Evolutionary conservation across 2,329 filamentous ascomycete species (phyloP).

Genomic region (Verticillium alfalfae): DNA sequence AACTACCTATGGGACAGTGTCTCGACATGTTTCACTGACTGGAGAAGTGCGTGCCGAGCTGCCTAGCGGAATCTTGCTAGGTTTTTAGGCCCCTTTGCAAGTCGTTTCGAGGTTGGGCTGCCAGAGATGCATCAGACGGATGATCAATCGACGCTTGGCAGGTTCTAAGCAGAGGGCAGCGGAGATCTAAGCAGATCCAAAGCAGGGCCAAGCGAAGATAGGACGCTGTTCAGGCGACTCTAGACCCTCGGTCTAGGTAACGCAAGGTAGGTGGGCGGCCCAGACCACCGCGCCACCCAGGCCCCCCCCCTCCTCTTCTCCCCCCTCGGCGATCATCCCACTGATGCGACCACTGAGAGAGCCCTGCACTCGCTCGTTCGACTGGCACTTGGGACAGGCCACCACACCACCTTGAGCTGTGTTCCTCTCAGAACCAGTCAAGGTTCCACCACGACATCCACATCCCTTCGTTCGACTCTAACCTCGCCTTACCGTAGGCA

Average conservation of each 20-base stretch:
- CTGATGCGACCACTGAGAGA: neutral
- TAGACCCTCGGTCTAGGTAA: neutral
- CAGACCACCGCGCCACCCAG: neutral
- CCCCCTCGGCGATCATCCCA: neutral
- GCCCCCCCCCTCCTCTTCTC: neutral
- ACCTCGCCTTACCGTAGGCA: neutral
- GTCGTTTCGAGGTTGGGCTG: neutral
- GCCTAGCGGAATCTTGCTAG: neutral
- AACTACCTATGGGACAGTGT: neutral
- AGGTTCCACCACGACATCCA: neutral
- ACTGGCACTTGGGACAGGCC: neutral
- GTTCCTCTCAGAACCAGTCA: neutral
- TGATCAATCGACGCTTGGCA: neutral
- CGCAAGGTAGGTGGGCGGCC: no score
- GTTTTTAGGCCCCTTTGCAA: neutral
- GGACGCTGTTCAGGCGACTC: neutral
- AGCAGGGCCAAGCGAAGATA: neutral
- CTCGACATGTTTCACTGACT: neutral
- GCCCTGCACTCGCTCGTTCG: neutral
- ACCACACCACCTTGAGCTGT: neutral
- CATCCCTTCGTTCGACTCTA: neutral
- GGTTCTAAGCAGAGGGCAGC: neutral
- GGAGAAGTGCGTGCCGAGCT: neutral
- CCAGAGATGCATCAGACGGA: neutral
- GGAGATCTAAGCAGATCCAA: neutral